Base-by-base conservation (phyloP, 2,329 filamentous ascomycete species). In the Colletotrichum chlorophyti region DNA sequence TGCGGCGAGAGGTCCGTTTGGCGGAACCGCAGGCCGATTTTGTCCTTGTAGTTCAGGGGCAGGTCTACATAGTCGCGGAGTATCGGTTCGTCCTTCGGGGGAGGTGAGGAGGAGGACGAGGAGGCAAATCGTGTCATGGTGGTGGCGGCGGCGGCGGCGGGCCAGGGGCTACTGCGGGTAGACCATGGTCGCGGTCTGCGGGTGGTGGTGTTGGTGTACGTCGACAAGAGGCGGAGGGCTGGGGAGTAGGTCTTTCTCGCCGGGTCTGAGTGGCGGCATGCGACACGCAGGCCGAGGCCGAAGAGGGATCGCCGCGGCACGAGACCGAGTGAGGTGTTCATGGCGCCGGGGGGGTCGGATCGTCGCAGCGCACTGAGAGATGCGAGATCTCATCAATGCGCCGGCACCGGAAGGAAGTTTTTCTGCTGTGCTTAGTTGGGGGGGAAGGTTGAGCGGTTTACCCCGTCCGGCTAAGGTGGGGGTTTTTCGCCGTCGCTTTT, bases 21-120 rank as follows among this genome's bases (percentile, higher is more conserved):
- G 41, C 79, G 71, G 62, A 88, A 89, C 0, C 74, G 69, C 6
- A 89, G 75, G 2, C 86, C 86, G 2, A 68, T 64, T 42, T 77
- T 74, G 67, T 88, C 85, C 41, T 76, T 74, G 67, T 88, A 89
- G 53, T 78, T 75, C 19, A 72, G 72, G 0, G 85, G 86, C n/a
- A 89, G 71, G 47, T 86, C 76, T 54, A 82, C 76, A 67, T 86
- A 89, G 61, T 80, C 71, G n/a, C 74, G 80, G 58, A 84, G 73
- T 47, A 80, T 65, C 27, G 50, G 34, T 10, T 48, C 37, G 31
- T 27, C 48, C 47, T 65, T 67, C 69, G 68, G 45, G 15, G 45
- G 17, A 6, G 14, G 31, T 38, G 15, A 38, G 6, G 35, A 27
- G 14, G 29, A 38, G 35, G 53, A 46, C n/a, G 48, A 53, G 34